Evolutionary conservation across 305 asterid genomes (phyloP), one percentile per base, ranked within the genome.

Genomic region (Fraxinus velutina): DNA sequence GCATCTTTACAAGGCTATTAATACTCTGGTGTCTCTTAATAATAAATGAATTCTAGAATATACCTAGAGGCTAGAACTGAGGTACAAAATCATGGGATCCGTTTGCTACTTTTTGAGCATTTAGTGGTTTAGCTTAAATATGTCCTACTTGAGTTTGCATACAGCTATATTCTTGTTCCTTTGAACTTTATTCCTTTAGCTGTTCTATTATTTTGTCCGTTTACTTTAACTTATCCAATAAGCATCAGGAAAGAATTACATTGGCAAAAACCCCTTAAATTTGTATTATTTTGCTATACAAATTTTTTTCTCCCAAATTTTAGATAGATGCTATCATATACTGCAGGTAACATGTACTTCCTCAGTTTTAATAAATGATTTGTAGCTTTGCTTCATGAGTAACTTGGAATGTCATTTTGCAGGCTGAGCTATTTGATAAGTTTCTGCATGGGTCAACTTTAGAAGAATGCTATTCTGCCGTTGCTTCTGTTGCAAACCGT

Each of bases 401-500:
- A 81, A 22, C 78, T 57, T 70, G 78, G 76, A 84, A 78, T 64
- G 29, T 44, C 78, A 85, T 82, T 75, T 84, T 89, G 86, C 93
- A 96, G 99, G 98, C 98, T 81, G 99, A 96, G 89, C 92, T 96
- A 75, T 96, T 96, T 81, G 98, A 89, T 86, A 96, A 93, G 90
- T 96, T 96, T 88, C 98, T 96, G 83, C 92, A 91, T 29, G 99
- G 99, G 57, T 89, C 97, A 78, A 96, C 98, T 50, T 68, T 96
- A 73, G 97, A 92, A 87, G 98, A 91, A 85, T 94, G 99, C 87
- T 96, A 96, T 88, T 88, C 97, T 75, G 92, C 93, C 71, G 99
- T 96, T 80, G 99, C 99, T 85, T 84, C 98, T 87, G 98, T 96
- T 81, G 99, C 99, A 82, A 91, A 96, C 83, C 92, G 94, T 70